Evolutionary conservation across 129 eudicot species (phyloP), one percentile per base, ranked within the genome.

Genomic region (Artemisia tridentata): DNA sequence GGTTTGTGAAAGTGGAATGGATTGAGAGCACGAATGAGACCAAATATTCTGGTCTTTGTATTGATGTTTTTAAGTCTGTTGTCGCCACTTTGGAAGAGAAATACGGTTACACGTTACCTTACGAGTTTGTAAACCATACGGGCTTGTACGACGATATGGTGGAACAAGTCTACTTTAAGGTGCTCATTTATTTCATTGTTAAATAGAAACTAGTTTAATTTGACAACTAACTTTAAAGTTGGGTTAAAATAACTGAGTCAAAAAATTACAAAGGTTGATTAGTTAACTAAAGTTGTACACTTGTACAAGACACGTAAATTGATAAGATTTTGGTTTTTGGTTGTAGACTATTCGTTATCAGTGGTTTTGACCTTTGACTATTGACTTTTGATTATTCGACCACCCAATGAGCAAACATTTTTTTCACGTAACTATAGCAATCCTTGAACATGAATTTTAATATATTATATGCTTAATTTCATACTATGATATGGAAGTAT

Each of bases 151-250:
- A 77, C 17, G 63, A 67, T 21, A 21, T 81, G 65, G 68, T 74
- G 43, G 55, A 80, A 2, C 50, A 80, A 74, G 80, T 80, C 51
- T 74, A 69, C 12, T 11, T 54, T 9, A 80, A 79, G 83, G 83
- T 79, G 73, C 59, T 4, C 2, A 3, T 51, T 69, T 34, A 49
- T 12, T 52, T 72, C 68, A 11, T 45, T 20, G 16, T 11, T 5
- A n/a, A n/a, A n/a, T 27, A 27, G 31, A 27, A 27, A 27, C 5
- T 27, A 27, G 31, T 27, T 27, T 27, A 3, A 27, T 3, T 25
- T 25, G 4, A 3, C 3, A 25, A 25, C 29, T 25, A 31, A 31
- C 41, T 31, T 34, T 34, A 34, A 34, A 6, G 18, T 5, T 59
- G 65, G 63, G 41, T 13, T 4, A 9, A 25, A 59, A 11, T 25